Conservation (phyloP, 2,329 filamentous ascomycete genomes). For the Colletotrichum limetticola region DNA sequence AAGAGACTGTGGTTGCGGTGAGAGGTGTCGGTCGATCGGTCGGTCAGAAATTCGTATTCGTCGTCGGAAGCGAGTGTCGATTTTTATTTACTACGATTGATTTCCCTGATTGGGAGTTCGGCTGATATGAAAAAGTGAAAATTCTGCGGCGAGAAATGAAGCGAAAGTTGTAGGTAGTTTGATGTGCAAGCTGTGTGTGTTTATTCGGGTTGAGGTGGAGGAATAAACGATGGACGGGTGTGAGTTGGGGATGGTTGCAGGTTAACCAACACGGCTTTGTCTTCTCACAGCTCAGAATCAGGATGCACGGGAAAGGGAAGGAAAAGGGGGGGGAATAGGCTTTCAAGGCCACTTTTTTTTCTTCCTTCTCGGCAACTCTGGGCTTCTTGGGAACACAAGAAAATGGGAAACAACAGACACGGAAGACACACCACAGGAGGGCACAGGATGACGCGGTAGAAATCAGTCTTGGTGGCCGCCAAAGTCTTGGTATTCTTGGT, state of each 20-base stretch:
- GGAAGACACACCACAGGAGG: neutral
- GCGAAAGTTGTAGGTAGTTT: neutral
- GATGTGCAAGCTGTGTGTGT: neutral
- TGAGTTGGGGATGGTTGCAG: slow-evolving; percentile 4
- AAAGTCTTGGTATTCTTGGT: slow-evolving; percentile 37
- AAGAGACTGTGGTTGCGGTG: neutral
- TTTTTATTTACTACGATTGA: neutral
- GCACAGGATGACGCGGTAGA: slow-evolving; percentile 34
- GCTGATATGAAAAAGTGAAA: slow-evolving; percentile 1
- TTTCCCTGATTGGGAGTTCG: neutral
- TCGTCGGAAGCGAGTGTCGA: neutral
- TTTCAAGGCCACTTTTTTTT: slow-evolving; percentile 16
- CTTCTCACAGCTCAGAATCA: neutral
- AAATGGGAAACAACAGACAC: slow-evolving; percentile 3
- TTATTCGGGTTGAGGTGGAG: neutral
- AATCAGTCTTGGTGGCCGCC: slow-evolving; percentile 32
- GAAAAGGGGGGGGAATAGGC: slow-evolving; percentile 6
- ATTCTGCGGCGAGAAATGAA: neutral
- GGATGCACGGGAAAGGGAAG: neutral
- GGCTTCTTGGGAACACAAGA: neutral
- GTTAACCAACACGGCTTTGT: neutral
- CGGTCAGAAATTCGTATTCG: neutral
- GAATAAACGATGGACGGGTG: neutral
- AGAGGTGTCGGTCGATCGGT: neutral
- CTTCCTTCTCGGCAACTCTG: neutral